These are phyloP conservation scores for Crotalaria pallida DNA, from an alignment of 306 rosid genomes.

Conservation along the genomic window DNA sequence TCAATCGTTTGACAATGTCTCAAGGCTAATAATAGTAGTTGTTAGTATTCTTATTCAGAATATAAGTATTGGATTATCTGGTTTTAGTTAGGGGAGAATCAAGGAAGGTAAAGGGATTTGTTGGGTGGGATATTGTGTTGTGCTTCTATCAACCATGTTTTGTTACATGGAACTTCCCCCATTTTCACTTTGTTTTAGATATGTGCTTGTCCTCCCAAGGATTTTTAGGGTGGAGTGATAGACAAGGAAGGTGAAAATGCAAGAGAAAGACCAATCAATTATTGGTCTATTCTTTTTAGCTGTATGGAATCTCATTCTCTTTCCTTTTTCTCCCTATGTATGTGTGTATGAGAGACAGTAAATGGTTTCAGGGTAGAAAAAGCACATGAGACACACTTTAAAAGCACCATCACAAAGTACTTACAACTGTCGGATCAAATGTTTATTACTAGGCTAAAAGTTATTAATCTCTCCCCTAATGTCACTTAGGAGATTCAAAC, in stretches of 20 bases:
- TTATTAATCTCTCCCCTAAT: too few relatives aligned
- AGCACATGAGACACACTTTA: constrained; percentile 14
- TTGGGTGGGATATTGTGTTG: constrained; percentile 40
- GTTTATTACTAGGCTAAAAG: too few relatives aligned
- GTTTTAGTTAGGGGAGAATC: constrained; percentile 33
- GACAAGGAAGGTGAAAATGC: constrained; percentile 55
- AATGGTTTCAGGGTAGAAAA: constrained; percentile 21
- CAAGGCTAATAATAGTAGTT: background rate
- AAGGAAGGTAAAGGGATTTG: constrained; percentile 45
- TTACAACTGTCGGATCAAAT: too few relatives aligned
- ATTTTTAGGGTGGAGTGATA: constrained; percentile 43
- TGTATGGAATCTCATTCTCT: constrained; percentile 43
- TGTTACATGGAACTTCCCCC: constrained; percentile 27
- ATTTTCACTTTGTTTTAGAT: constrained; percentile 5
- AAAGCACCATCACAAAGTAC: constrained; percentile 6
- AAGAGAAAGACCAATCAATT: constrained; percentile 50
- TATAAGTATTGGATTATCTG: background rate
- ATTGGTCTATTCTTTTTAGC: constrained; percentile 49
- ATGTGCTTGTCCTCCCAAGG: constrained; percentile 23
- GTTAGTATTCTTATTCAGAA: constrained; percentile 3
- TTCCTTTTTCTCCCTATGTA: background rate
- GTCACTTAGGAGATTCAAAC: too few relatives aligned
- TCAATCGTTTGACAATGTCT: constrained; percentile 35
- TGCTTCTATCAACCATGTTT: constrained; percentile 24
- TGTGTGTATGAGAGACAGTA: constrained; percentile 8